A percentile compares a stretch with the other conserved stretches of the same genome.
These are phyloP conservation scores for Chloranthus sessilifolius DNA, from an alignment of 164 flowering plant species.

Conservation along the genomic window DNA sequence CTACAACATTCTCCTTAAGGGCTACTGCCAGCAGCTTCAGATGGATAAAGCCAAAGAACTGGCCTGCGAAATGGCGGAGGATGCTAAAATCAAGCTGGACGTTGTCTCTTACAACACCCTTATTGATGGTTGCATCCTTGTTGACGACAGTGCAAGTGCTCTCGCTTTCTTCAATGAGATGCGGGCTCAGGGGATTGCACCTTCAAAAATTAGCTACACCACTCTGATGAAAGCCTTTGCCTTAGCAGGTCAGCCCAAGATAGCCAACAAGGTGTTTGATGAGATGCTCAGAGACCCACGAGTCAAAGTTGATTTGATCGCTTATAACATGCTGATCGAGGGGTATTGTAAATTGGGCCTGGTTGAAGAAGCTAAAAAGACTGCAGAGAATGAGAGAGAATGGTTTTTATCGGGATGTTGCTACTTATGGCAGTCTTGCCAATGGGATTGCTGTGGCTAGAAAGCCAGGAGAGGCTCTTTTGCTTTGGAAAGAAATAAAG, in stretches of 20 bases:
- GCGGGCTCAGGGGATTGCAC: conserved; percentile 74
- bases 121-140: conserved; percentile 79
- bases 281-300: conserved; percentile 83
- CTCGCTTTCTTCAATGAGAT: conserved; percentile 82
- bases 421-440: conserved; percentile 90
- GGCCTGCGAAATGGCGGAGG: conserved; percentile 58
- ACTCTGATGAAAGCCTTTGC: conserved; percentile 96
- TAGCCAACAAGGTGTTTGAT: conserved; percentile 75
- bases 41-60: conserved; percentile 69
- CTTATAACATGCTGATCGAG: conserved; percentile 96
- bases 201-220: conserved; percentile 92
- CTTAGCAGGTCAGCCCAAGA: conserved; percentile 73
- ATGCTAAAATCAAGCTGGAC: conserved; percentile 62
- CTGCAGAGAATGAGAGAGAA: conserved; percentile 61
- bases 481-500: conserved; percentile 92
- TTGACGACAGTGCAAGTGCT: conserved; percentile 87
- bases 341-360: conserved; percentile 72
- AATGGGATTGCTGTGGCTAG: conserved; percentile 80
- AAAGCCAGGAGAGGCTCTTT: conserved; percentile 89
- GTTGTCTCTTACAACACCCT: conserved; percentile 88
- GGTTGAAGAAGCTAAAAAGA: conserved; percentile 70
- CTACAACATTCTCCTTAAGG: conserved; percentile 86
- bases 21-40: conserved; percentile 84
- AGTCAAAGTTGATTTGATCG: conserved; percentile 73
- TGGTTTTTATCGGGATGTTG: conserved; percentile 65